These are phyloP conservation scores for Cytidiella melzeri DNA, from an alignment of 768 basidiomycete species.

Conservation along the genomic window DNA sequence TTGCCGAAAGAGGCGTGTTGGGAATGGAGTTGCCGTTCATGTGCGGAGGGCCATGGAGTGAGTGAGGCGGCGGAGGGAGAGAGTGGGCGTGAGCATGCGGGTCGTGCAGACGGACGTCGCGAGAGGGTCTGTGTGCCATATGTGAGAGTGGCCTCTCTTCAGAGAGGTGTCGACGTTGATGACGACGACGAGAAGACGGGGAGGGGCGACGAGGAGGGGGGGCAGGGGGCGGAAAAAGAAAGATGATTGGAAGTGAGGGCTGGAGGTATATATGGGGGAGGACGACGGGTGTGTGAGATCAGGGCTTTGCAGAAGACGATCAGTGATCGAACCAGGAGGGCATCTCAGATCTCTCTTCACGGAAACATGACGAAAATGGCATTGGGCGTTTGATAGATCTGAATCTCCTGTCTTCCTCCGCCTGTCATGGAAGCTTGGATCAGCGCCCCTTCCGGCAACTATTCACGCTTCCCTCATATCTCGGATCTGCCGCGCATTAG, in stretches of 20 bases:
- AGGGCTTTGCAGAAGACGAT: slow-evolving; percentile 26
- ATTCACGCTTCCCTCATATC: slow-evolving; percentile 8
- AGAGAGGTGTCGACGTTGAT: slow-evolving; percentile 17
- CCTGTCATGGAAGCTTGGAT: slow-evolving; percentile 7
- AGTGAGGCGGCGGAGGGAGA: slow-evolving; percentile 34
- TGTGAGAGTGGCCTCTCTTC: slow-evolving; percentile 3
- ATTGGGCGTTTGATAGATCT: slow-evolving; percentile 7
- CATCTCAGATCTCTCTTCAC: slow-evolving; percentile 11
- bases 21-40: slow-evolving; percentile 49
- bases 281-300: slow-evolving; percentile 22
- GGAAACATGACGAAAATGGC: slow-evolving; percentile 12
- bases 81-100: slow-evolving; percentile 38
- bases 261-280: slow-evolving; percentile 15
- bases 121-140: slow-evolving; percentile 62
- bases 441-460: slow-evolving; percentile 15
- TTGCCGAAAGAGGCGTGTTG: slow-evolving; percentile 37
- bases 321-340: slow-evolving; percentile 19
- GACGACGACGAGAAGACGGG: slow-evolving; percentile 23
- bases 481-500: slow-evolving; percentile 7
- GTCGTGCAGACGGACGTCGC: slow-evolving; percentile 64
- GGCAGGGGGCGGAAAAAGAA: slow-evolving; percentile 19
- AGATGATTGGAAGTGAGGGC: slow-evolving; percentile 45
- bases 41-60: slow-evolving; percentile 35
- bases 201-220: slow-evolving; percentile 16
- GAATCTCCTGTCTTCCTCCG: slow-evolving; percentile 14